Evolutionary conservation across 371 early-diverging fungal species (phyloP), one percentile per base, ranked within the genome.

Genomic region (Haplosporangium sp.): DNA sequence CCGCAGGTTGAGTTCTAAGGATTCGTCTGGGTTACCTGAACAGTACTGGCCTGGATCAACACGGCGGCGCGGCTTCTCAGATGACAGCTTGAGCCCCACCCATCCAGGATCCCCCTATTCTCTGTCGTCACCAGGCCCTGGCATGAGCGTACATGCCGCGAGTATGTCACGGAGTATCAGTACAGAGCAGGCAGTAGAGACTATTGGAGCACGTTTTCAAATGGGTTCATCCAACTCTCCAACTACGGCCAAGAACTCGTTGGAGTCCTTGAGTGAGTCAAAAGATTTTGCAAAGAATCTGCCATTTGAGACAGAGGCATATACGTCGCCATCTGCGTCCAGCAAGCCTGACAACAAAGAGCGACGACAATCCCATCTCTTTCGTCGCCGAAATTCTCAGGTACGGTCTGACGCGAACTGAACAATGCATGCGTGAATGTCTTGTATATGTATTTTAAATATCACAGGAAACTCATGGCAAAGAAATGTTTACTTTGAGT

Each of bases 21-120:
- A 69, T 55, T 69, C 80, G 0, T 47, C 62, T 2, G 55, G 42
- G 1, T 13, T 54, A 8, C 66, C 66, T 1, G 69, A 73, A 6
- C 80, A 79, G 45, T 79, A 73, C 48, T 79, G 80, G 80, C 80
- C 80, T n/a, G 80, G 80, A 6, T 79, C 80, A 7, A 64, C 46
- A 12, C 55, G 51, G 14, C 40, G 71, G 14, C 40, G 71, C 5
- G 64, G 67, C 1, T 21, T 59, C 0, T 63, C 71, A 12, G 76
- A 76, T 41, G 76, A 76, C 21, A 55, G 48, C 38, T 18, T 51
- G n/a, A 69, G 75, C n/a, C 67, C 71, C 5, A 41, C 40, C 2
- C 52, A 55, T 14, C 63, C 68, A 5, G 21, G 53, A 2, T 64
- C 74, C 9, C 74, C 74, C 12, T 46, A 21, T 42, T 59, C 46